Conservation (phyloP, 768 basidiomycete genomes). For the Infundibulicybe gibba region DNA sequence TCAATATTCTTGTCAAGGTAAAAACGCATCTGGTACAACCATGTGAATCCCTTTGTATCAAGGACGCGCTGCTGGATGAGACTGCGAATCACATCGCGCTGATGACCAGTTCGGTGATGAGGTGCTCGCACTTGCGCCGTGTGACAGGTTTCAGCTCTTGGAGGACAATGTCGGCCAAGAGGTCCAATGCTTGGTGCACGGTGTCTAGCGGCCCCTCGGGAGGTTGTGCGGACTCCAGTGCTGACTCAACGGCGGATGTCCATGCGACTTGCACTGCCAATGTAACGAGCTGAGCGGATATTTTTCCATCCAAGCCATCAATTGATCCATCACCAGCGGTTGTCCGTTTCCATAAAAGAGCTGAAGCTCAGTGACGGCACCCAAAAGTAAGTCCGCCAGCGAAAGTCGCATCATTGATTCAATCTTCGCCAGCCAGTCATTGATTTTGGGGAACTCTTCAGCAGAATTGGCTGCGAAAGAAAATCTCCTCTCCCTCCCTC, state of each 20-base stretch:
- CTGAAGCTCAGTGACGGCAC: constrained; percentile 78
- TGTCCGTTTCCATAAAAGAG: constrained; percentile 71
- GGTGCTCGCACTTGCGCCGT: constrained; percentile 97
- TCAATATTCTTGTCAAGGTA: constrained; percentile 74
- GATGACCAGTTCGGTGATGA: constrained; percentile 99
- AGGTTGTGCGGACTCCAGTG: constrained; percentile 50
- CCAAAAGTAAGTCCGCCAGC: constrained; percentile 75
- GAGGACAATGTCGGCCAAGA: constrained; percentile 95
- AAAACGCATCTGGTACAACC: constrained; percentile 99
- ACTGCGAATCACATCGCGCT: constrained; percentile 88
- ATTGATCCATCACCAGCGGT: constrained; percentile 55
- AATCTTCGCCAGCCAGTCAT: constrained; percentile 93
- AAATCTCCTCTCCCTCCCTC: constrained; percentile 91
- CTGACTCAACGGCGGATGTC: constrained; percentile 79
- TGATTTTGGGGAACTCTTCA: constrained; percentile 96
- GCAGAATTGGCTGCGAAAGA: constrained; percentile 77
- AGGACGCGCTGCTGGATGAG: constrained; percentile 64
- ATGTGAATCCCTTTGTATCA: constrained; percentile 76
- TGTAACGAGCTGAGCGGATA: constrained; percentile 94
- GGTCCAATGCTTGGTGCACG: constrained; percentile 79
- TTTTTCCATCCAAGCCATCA: constrained; percentile 89
- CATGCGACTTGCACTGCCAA: constrained; percentile 94
- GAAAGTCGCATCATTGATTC: constrained; percentile 93
- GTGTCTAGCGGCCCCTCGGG: constrained; percentile 71
- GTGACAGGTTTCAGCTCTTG: constrained; percentile 86